Percentiles rank a stretch among this genome's conserved stretches.
Conservation (phyloP, 2,329 filamentous ascomycete genomes). For the Penicillium brevicompactum region DNA sequence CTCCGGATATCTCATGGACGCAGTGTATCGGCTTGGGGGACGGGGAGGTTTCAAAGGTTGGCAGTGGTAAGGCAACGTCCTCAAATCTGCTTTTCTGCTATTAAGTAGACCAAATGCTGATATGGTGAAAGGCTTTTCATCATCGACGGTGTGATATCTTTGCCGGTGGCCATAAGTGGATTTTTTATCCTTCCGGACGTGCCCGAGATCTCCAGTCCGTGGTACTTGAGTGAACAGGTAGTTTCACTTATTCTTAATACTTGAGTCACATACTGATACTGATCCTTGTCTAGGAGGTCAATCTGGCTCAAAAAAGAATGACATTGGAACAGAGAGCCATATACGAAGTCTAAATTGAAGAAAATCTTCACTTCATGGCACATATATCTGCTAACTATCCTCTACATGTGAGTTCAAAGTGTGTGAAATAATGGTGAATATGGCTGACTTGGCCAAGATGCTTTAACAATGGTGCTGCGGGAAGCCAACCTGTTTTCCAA, state of each 20-base stretch:
- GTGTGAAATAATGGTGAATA: neutral
- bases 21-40: constrained; percentile 53
- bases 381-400: constrained; percentile 59
- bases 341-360: constrained; percentile 56
- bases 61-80: constrained; percentile 46
- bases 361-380: constrained; percentile 67
- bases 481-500: constrained; percentile 59
- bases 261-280: neutral
- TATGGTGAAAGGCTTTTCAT: constrained; percentile 48
- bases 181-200: constrained; percentile 54
- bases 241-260: neutral
- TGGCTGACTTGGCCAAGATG: constrained; percentile 32
- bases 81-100: neutral
- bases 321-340: constrained; percentile 50
- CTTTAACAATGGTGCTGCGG: constrained; percentile 63
- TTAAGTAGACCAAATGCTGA: neutral
- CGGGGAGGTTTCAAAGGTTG: constrained; percentile 54
- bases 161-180: constrained; percentile 55
- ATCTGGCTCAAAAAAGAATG: constrained; percentile 54
- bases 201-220: constrained; percentile 53
- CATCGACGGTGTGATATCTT: constrained; percentile 56
- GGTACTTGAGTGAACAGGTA: constrained; percentile 49
- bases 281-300: constrained; percentile 40
- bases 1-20: constrained; percentile 58
- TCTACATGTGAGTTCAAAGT: constrained; percentile 54